Conservation (phyloP, 176 grass and related monocot genomes). For the Typha latifolia region DNA sequence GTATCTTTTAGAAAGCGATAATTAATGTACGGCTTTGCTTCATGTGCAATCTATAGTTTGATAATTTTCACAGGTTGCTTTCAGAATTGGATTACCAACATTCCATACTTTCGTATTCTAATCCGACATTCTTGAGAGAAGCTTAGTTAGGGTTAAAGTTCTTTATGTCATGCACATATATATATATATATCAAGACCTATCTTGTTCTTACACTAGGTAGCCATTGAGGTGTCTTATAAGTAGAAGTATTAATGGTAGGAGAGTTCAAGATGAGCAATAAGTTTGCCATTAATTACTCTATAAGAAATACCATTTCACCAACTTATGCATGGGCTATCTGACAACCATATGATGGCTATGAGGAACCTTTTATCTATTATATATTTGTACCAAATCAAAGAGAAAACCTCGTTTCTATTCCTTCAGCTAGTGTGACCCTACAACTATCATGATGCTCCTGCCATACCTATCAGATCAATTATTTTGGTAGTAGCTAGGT, state of each 20-base stretch:
- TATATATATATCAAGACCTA: neutral
- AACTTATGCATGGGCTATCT: no score
- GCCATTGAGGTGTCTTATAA: no score
- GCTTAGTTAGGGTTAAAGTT: neutral
- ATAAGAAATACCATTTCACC: no score
- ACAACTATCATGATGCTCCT: conserved; percentile 25
- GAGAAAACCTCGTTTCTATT: conserved; percentile 20
- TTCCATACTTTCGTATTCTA: neutral
- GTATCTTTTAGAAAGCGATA: no score
- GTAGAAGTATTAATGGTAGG: no score
- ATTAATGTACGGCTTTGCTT: neutral
- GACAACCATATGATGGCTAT: no score
- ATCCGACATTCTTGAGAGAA: neutral
- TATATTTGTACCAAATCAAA: conserved; percentile 22
- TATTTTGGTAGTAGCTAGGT: conserved; percentile 10
- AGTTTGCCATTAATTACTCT: no score
- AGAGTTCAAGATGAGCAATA: no score
- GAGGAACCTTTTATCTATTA: neutral
- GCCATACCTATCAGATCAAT: conserved; percentile 17
- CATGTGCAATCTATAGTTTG: neutral
- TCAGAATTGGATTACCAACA: neutral
- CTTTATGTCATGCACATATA: neutral
- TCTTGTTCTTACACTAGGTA: neutral
- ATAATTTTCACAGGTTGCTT: no score
- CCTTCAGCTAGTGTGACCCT: conserved; percentile 28